Conservation (phyloP, 768 basidiomycete genomes). For the Phylloporus rhodoxanthus region DNA sequence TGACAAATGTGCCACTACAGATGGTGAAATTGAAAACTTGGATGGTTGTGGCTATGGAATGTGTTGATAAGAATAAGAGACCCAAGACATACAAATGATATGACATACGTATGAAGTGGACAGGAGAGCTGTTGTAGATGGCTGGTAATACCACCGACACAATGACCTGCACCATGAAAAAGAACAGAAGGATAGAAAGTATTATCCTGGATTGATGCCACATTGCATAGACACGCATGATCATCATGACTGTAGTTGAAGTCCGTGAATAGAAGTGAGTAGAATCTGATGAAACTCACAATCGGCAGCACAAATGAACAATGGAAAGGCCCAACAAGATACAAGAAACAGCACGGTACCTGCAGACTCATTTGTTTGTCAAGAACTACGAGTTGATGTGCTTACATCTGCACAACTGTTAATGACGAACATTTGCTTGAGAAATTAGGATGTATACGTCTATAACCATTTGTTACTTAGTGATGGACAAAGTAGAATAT, state of each 20-base stretch:
- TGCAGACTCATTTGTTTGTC: neutral
- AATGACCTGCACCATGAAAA: neutral
- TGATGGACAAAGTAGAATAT: neutral
- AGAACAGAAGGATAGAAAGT: neutral
- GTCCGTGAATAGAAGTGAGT: neutral
- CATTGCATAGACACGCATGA: conserved; percentile 9
- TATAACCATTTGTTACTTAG: neutral
- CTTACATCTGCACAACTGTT: conserved; percentile 1
- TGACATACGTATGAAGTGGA: neutral
- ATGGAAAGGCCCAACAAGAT: neutral
- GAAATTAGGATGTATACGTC: neutral
- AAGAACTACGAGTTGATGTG: too few species aligned
- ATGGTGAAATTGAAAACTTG: neutral
- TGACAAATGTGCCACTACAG: neutral
- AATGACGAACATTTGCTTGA: neutral
- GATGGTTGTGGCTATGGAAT: neutral
- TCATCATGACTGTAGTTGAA: conserved; percentile 5
- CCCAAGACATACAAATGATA: too few species aligned
- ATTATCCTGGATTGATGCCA: conserved; percentile 4
- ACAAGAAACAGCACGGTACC: conserved; percentile 1
- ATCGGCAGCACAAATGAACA: conserved; percentile 10
- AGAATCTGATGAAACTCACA: neutral
- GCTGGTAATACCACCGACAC: neutral
- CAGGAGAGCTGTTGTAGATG: conserved; percentile 1
- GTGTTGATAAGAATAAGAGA: too few species aligned